Base-by-base conservation (phyloP, 805 yeast genomes). In the Dipodascopsis uninucleata region DNA sequence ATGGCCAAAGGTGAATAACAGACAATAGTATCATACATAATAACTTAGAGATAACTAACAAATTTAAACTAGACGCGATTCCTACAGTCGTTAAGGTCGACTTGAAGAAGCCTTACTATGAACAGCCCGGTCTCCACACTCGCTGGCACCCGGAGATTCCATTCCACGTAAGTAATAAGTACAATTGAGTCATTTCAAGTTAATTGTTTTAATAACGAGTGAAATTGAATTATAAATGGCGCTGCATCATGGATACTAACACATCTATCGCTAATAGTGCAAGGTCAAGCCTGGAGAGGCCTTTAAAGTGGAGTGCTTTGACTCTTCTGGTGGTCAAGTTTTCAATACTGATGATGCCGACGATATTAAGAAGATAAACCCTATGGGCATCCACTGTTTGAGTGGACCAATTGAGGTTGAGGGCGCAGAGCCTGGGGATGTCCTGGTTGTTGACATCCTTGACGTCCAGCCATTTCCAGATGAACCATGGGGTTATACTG, bases 301-400 rank as follows among this genome's bases (percentile, higher is more conserved):
- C 7, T 71, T 70, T 53, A 74, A 71, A 52, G 62, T 73, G 28
- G 77, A 74, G 52, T 74, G 78, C 50, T 64, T 74, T 41, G 78
- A 74, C 48, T 74, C 78, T 75, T 74, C 77, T 7, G 78, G 78
- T n/a, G 74, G 74, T 39, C 78, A 74, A 56, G 66, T 74, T 33
- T 61, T 62, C 21, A 73, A 74, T 58, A 66, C 65, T 50, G 77
- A 74, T 45, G 56, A 60, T 25, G 77, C 77, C 16, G 76, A 74
- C 53, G 78, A 74, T 53, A 63, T 74, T 47, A 67, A 62, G 44
- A 55, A 68, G 45, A 71, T 69, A 37, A 77, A 74, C 57, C 63
- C 74, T 20, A 63, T 73, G 4, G 57, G 63, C 45, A 71, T 73
- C 49, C 78, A 74, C 55, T 73, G 74, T 52, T 57, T 74, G 16